Evolutionary conservation across 148 eudicot species (phyloP), one percentile per base, ranked within the genome.

Genomic region (Amaranthus cruentus): DNA sequence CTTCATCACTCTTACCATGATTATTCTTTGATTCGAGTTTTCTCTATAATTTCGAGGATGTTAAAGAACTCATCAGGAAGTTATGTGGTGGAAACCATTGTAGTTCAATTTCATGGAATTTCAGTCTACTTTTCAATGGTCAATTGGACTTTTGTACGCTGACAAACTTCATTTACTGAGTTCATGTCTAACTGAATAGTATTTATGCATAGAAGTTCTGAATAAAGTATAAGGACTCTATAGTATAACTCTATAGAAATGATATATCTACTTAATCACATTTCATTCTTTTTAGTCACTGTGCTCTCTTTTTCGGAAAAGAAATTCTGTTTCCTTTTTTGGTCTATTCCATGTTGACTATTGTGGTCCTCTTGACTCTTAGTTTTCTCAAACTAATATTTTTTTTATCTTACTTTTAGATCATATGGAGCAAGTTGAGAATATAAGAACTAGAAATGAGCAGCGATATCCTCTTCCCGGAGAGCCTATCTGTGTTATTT

Each of bases 401-500:
- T 73, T 50, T 50, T 55, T 56, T 71, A 47, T 51, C 18, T 68
- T 15, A 47, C 15, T 71, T 21, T 69, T 72, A 88, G 88, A 73
- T 47, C 59, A 75, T 51, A 64, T 62, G 62, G 81, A 69, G 43
- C 77, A 78, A 51, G 76, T 49, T 66, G 89, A 89, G 82, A 78
- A 56, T 44, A 73, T 90, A 11, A 90, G 84, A 82, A 82, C 67
- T 61, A 84, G 79, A 79, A 83, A 67, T 75, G 95, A 88, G 81
- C 96, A 88, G 84, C 90, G 97, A 12, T 84, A 80, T 81, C 90
- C 97, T 54, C 71, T 85, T 75, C 83, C 86, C 63, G 96, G 96
- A 68, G 97, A 92, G 76, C 97, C 97, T 83, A 81, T 83, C 47
- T 92, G 97, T 75, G 85, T 87, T 61, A 73, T 92, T 6, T 92